Evolutionary conservation across 352 stramenopile species (phyloP).

Genomic region (Globisporangium camurandrum): DNA sequence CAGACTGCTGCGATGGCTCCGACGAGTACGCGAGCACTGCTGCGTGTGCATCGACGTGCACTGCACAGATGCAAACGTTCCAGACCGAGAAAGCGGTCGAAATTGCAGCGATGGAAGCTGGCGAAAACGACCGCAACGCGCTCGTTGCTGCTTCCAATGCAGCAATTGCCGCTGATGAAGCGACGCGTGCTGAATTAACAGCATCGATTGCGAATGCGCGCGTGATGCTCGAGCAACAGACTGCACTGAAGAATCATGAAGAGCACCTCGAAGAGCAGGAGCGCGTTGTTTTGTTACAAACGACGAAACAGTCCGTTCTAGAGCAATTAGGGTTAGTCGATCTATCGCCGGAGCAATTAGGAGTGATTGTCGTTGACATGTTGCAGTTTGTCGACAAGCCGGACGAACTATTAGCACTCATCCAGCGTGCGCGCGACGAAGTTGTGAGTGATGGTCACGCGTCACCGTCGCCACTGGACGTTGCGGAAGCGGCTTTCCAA

Average conservation of each 20-base stretch:
- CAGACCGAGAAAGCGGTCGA: constrained; percentile 39
- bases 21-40: constrained; percentile 65
- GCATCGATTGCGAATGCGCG: constrained; percentile 18
- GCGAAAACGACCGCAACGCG: constrained; percentile 36
- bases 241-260: constrained; percentile 27
- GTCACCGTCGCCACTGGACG: constrained; percentile 35
- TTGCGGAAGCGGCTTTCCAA: constrained; percentile 39
- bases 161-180: constrained; percentile 25
- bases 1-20: constrained; percentile 83
- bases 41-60: constrained; percentile 39
- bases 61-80: constrained; percentile 30
- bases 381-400: constrained; percentile 29
- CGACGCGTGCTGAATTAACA: constrained; percentile 23
- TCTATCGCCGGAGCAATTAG: constrained; percentile 48
- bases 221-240: constrained; percentile 33
- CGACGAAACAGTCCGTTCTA: constrained; percentile 35
- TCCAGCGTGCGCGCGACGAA: constrained; percentile 45
- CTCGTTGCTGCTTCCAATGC: constrained; percentile 26
- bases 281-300: constrained; percentile 30
- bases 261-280: constrained; percentile 43
- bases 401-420: constrained; percentile 44
- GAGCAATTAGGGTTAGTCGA: constrained; percentile 52
- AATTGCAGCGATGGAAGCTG: constrained; percentile 64
- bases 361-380: constrained; percentile 55
- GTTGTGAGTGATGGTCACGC: constrained; percentile 8